Conservation (phyloP, 176 grass and related monocot species). For the Phoenix roebelenii region DNA sequence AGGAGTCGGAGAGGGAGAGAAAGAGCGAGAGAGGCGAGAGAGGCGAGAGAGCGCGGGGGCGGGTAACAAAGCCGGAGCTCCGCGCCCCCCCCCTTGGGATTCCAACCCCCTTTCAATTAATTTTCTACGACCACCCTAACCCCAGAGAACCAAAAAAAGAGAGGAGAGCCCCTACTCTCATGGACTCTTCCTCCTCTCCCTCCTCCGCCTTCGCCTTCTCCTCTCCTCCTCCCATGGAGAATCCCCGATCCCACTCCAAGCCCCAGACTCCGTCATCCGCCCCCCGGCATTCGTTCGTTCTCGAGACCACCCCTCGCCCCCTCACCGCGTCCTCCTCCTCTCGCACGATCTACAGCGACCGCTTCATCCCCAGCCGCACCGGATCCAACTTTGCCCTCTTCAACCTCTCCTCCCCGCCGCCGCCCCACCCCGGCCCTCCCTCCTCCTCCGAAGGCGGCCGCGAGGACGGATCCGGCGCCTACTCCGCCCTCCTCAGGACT, state of each 20-base stretch:
- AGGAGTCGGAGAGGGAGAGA: neutral
- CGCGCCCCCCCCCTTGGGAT: too few species aligned
- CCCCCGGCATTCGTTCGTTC: slow-evolving; percentile 62
- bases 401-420: neutral
- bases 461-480: slow-evolving; percentile 53
- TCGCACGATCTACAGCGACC: slow-evolving; percentile 8
- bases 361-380: slow-evolving; percentile 28
- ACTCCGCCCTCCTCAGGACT: slow-evolving; percentile 63
- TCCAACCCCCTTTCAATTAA: too few species aligned
- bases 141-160: too few species aligned
- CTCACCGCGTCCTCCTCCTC: slow-evolving; percentile 12
- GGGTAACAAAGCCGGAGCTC: slow-evolving; percentile 10
- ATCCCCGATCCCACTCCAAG: slow-evolving; percentile 17
- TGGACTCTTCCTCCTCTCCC: neutral
- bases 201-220: slow-evolving; percentile 6
- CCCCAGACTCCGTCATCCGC: slow-evolving; percentile 20
- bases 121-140: too few species aligned
- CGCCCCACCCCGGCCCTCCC: neutral
- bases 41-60: slow-evolving; percentile 18
- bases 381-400: slow-evolving; percentile 18
- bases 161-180: neutral
- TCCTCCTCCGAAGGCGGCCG: slow-evolving; percentile 9
- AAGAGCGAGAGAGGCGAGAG: too few species aligned
- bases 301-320: slow-evolving; percentile 74
- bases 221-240: slow-evolving; percentile 17